phyloP scores from a whole-genome alignment of 2,329 filamentous ascomycete genomes.

The Fusarium poae region DNA sequence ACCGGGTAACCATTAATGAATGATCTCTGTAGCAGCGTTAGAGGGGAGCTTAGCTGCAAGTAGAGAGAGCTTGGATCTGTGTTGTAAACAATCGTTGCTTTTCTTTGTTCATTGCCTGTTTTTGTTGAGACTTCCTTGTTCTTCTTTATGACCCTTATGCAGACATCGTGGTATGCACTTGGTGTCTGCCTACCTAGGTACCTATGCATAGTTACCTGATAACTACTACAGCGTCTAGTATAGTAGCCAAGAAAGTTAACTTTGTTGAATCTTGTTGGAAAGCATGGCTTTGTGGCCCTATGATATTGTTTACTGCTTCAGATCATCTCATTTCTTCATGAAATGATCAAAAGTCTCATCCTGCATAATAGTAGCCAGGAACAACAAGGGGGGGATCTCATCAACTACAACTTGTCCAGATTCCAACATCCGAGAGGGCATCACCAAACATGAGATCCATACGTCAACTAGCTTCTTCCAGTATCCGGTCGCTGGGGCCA shows the following conservation, averaged over 20 bases:
- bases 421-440: slow-evolving; percentile 9
- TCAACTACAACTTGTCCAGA: not conserved
- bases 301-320: too few species aligned
- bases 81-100: slow-evolving; percentile 7
- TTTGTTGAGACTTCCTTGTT: not conserved
- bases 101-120: slow-evolving; percentile 20
- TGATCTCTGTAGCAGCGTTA: slow-evolving; percentile 10
- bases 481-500: slow-evolving; percentile 37
- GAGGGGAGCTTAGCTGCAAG: not conserved
- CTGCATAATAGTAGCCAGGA: too few species aligned
- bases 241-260: too few species aligned
- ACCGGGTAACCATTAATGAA: slow-evolving; percentile 39
- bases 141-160: not conserved
- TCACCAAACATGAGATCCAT: slow-evolving; percentile 23
- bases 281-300: too few species aligned
- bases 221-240: not conserved
- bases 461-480: slow-evolving; percentile 25
- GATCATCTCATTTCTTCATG: too few species aligned
- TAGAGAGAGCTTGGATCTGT: slow-evolving; percentile 14
- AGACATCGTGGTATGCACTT: not conserved
- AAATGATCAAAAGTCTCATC: too few species aligned
- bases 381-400: not conserved
- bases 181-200: too few species aligned
- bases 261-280: too few species aligned
- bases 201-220: not conserved